Conservation (phyloP, 23 red algal genomes). For the Cyanidiococcus yangmingshanensis region DNA sequence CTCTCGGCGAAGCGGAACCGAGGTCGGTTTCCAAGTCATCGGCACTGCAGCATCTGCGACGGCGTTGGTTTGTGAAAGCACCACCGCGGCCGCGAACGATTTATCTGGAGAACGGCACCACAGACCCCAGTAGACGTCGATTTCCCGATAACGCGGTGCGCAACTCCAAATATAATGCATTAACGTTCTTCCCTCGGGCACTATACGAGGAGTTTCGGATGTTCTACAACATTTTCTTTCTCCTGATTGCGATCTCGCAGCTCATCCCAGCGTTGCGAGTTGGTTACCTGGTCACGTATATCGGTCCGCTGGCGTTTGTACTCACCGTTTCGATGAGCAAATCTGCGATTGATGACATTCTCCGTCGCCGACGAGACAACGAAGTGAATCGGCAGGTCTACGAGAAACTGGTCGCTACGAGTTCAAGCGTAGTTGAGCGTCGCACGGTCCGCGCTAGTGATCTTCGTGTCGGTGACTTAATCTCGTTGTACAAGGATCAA, state of each 20-base stretch:
- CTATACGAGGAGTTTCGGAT: slow-evolving; percentile 89
- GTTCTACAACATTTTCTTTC: slow-evolving; percentile 98
- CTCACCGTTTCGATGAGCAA: slow-evolving; percentile 66
- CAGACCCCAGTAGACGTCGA: not conserved
- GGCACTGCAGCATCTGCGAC: not conserved
- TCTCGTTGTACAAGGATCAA: slow-evolving; percentile 66
- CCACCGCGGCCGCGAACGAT: slow-evolving; percentile 1
- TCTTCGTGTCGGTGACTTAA: slow-evolving; percentile 90
- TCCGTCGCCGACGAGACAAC: slow-evolving; percentile 51
- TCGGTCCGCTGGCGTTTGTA: slow-evolving; percentile 86
- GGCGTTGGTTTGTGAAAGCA: slow-evolving; percentile 16
- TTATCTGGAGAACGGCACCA: slow-evolving; percentile 10
- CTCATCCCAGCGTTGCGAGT: slow-evolving; percentile 84
- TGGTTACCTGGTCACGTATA: slow-evolving; percentile 84
- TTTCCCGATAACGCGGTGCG: slow-evolving; percentile 42
- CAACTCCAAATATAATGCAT: slow-evolving; percentile 58
- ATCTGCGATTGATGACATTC: slow-evolving; percentile 63
- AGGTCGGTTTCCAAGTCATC: not conserved
- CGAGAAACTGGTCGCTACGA: slow-evolving; percentile 26
- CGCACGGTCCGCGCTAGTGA: slow-evolving; percentile 35
- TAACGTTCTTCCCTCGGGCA: slow-evolving; percentile 65
- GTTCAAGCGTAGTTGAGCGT: not conserved
- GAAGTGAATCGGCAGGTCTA: slow-evolving; percentile 65
- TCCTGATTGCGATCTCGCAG: slow-evolving; percentile 76
- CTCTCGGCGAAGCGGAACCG: not conserved